Base-by-base conservation (phyloP, 768 basidiomycete species). In the Trichaptum fuscoviolaceum region DNA sequence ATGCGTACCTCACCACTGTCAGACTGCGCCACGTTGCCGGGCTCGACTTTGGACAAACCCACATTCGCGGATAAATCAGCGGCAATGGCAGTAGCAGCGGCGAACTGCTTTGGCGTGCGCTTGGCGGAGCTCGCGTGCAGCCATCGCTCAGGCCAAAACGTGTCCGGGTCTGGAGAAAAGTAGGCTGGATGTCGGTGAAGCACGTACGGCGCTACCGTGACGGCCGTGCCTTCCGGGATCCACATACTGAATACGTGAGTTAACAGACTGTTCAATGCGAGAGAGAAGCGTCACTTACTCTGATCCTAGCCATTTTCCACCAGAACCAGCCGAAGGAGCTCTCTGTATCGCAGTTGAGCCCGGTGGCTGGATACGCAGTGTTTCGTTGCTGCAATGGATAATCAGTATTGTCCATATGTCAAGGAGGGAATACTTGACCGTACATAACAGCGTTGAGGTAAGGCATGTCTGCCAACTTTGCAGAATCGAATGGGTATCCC, bases 81-180 rank as follows among this genome's bases (percentile, higher is more conserved):
- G 30, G 4, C 8, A 8, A 8, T 30, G n/a, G n/a, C n/a, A 36
- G 36, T 7, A 62, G 67, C 18, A 67, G 67, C 20, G 15, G 42
- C 42, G 10, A 52, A 52, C 20, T 52, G 42, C 20, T 52, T 52
- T 12, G 42, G 42, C 15, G 42, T 52, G 15, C 42, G 42, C 20
- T 52, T 52, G 20, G 42, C 42, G 20, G 42, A 52, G 20, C 42
- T 52, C 42, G 42, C 42, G 42, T 52, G 42, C 36, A 80, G 69
- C 80, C 80, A 82, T n/a, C 82, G 78, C 24, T 81, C 79, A 58
- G 81, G 81, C 73, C 75, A 76, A 73, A 80, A 83, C 25, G 68
- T 67, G 20, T 81, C 76, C 1, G 81, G 78, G 2, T 72, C 75
- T 0, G 79, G 82, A 34, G 75, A 80, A 70, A 84, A 84, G 69